Conservation (phyloP, 2,329 filamentous ascomycete species). For the Alternaria triticina region DNA sequence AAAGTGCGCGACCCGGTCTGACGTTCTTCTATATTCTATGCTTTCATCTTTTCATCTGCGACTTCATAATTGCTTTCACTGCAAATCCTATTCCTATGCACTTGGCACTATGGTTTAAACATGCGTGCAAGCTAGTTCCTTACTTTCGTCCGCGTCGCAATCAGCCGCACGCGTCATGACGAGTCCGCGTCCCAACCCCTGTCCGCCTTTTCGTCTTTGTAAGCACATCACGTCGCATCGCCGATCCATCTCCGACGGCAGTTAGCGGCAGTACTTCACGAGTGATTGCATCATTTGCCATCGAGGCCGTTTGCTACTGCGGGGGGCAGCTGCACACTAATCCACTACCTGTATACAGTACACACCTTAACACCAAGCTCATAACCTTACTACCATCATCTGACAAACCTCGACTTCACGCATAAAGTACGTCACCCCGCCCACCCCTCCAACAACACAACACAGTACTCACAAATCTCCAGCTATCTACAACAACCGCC, state of each 20-base stretch:
- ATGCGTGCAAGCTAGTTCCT: background rate
- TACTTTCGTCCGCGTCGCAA: conserved; percentile 7
- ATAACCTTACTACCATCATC: background rate
- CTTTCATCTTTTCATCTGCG: background rate
- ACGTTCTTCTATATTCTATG: background rate
- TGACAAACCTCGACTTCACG: background rate
- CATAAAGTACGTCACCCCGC: background rate
- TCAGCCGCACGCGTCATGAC: conserved; percentile 10
- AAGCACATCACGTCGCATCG: conserved; percentile 12
- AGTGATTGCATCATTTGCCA: conserved; percentile 42
- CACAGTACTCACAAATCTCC: background rate
- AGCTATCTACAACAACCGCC: conserved; percentile 35
- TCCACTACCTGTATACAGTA: conserved; percentile 24
- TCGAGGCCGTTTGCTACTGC: conserved; percentile 24
- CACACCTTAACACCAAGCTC: conserved; percentile 7
- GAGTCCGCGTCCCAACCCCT: background rate
- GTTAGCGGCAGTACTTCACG: conserved; percentile 12
- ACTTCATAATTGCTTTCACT: background rate
- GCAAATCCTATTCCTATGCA: background rate
- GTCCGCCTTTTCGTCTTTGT: conserved; percentile 6
- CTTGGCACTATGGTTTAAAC: background rate
- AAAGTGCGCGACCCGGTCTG: conserved; percentile 17
- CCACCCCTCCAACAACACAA: background rate
- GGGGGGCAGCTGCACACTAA: conserved; percentile 39
- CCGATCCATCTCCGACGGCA: conserved; percentile 8